Conservation (phyloP, 176 grass and related monocot genomes). For the Avena atlantica region DNA sequence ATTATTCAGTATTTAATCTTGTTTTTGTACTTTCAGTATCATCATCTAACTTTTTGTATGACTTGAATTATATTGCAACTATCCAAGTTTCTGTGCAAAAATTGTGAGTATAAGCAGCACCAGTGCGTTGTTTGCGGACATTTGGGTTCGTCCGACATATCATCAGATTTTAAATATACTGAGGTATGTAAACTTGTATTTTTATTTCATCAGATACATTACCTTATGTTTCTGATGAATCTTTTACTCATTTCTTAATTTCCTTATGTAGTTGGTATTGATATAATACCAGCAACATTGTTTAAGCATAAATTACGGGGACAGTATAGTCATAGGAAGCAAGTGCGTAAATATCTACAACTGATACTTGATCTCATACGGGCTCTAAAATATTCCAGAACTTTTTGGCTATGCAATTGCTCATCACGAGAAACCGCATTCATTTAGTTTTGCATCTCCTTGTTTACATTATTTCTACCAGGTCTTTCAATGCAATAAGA, state of each 20-base stretch:
- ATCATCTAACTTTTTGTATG: slow-evolving; percentile 3
- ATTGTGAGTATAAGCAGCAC: slow-evolving; percentile 37
- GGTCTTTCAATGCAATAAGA: slow-evolving; percentile 20
- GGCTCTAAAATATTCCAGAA: slow-evolving; percentile 7
- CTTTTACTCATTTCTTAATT: slow-evolving; percentile 14
- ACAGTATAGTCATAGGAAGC: neutral
- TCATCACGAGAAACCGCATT: neutral
- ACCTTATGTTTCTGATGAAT: slow-evolving; percentile 11
- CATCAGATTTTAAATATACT: neutral
- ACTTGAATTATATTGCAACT: slow-evolving; percentile 34
- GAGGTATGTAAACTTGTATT: slow-evolving; percentile 28
- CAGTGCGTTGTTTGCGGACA: slow-evolving; percentile 10
- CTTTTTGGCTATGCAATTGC: neutral
- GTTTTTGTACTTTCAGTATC: slow-evolving; percentile 19
- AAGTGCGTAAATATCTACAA: neutral
- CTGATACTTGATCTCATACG: neutral
- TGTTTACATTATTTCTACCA: slow-evolving; percentile 4
- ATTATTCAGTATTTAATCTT: slow-evolving; percentile 27
- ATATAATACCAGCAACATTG: neutral
- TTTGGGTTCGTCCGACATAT: neutral
- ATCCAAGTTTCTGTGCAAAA: slow-evolving; percentile 43
- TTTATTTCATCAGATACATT: neutral
- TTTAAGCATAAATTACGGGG: neutral
- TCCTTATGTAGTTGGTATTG: neutral
- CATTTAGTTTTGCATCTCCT: neutral